These are phyloP conservation scores for Malassezia sympodialis DNA, from an alignment of 1,284 basidiomycete genomes.

Conservation along the genomic window DNA sequence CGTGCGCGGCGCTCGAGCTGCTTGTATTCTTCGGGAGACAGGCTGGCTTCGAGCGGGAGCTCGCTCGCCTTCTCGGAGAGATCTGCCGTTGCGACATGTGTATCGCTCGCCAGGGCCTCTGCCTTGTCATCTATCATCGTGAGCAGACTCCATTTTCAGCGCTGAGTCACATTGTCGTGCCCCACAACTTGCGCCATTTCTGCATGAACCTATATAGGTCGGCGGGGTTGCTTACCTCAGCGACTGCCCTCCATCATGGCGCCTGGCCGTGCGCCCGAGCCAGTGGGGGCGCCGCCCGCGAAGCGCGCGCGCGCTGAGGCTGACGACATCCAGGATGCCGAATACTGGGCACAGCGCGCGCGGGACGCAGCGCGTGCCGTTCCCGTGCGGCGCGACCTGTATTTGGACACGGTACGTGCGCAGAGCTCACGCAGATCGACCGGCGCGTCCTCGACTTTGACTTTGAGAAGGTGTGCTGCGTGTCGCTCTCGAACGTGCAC, in stretches of 20 bases:
- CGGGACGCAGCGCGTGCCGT: neutral
- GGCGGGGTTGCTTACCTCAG: neutral
- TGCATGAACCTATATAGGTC: neutral
- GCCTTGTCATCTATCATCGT: neutral
- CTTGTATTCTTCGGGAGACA: conserved; percentile 16
- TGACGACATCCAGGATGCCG: neutral
- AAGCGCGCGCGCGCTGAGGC: neutral
- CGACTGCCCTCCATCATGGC: neutral
- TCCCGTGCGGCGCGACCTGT: conserved; percentile 57
- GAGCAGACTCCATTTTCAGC: neutral
- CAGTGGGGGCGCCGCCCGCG: neutral
- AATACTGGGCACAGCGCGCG: neutral
- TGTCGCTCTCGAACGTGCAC: conserved; percentile 90
- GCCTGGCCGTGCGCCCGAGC: neutral
- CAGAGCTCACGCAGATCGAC: conserved; percentile 26
- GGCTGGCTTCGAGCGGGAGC: neutral
- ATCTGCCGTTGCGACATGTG: neutral
- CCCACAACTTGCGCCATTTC: neutral
- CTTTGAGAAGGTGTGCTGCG: conserved; percentile 96
- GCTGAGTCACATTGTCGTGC: neutral
- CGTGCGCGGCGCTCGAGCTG: conserved; percentile 17
- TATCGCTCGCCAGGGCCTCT: neutral
- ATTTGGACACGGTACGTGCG: conserved; percentile 67
- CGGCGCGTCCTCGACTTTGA: conserved; percentile 75
- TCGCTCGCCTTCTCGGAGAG: neutral